Percentiles rank a stretch among this genome's conserved stretches.
Conservation (phyloP, 352 stramenopile genomes). For the Globisporangium nunn region DNA sequence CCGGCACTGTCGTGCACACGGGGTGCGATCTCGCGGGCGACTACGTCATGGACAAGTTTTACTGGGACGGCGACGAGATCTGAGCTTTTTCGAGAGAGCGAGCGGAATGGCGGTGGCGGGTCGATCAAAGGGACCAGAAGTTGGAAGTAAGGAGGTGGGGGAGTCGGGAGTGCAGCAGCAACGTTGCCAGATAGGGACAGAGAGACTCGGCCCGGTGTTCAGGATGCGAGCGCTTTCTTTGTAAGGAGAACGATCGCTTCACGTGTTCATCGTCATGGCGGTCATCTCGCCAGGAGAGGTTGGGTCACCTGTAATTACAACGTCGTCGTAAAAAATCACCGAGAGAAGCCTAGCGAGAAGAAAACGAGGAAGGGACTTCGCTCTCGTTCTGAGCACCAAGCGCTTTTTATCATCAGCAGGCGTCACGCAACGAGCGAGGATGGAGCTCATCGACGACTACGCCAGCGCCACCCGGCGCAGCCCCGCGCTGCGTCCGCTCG, state of each 20-base stretch:
- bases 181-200: neutral
- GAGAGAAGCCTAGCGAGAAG: neutral
- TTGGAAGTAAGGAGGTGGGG: neutral
- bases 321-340: too few species aligned
- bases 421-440: neutral
- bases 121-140: neutral
- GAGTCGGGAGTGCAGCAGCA: too few species aligned
- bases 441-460: slow-evolving; percentile 17
- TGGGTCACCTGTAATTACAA: too few species aligned
- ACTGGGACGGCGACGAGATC: slow-evolving; percentile 44
- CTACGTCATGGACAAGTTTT: slow-evolving; percentile 76
- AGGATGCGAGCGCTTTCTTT: too few species aligned
- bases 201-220: neutral
- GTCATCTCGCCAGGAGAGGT: too few species aligned
- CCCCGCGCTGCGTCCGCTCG: slow-evolving; percentile 2
- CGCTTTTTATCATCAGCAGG: too few species aligned
- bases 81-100: neutral
- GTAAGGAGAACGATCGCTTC: too few species aligned
- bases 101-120: neutral
- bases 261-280: too few species aligned
- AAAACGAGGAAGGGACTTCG: neutral
- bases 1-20: slow-evolving; percentile 54
- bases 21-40: slow-evolving; percentile 56
- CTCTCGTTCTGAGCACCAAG: too few species aligned
- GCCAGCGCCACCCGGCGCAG: neutral